Conservation (phyloP, 345 rosid species). For the Gossypium rotundifolium region DNA sequence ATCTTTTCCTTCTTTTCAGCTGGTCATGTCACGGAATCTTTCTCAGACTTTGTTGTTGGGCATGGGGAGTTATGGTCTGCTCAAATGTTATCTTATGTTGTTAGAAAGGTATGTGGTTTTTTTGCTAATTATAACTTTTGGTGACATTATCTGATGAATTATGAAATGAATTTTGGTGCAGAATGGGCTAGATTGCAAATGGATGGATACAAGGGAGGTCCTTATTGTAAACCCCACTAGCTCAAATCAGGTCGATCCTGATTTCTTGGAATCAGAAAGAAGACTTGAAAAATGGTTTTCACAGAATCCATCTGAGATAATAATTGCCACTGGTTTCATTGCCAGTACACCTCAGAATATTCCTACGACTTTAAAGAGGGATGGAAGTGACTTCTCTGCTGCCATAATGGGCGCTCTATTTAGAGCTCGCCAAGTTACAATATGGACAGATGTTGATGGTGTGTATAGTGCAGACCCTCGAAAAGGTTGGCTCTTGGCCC, state of each 20-base stretch:
- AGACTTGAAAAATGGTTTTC: conserved; percentile 86
- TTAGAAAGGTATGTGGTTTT: conserved; percentile 58
- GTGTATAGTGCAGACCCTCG: conserved; percentile 98
- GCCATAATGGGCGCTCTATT: conserved; percentile 91
- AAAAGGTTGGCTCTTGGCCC: conserved; percentile 53
- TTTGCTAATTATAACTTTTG: background rate
- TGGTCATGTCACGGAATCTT: conserved; percentile 93
- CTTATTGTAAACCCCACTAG: conserved; percentile 84
- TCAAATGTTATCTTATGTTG: conserved; percentile 69
- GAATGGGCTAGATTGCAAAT: conserved; percentile 71
- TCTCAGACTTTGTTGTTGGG: conserved; percentile 92
- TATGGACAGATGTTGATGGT: conserved; percentile 99
- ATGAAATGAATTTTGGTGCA: conserved; percentile 24
- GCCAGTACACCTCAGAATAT: conserved; percentile 93
- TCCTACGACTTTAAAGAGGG: conserved; percentile 97
- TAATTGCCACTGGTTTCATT: conserved; percentile 94
- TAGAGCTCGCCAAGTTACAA: conserved; percentile 79
- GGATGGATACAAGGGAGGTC: conserved; percentile 99
- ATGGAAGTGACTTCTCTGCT: conserved; percentile 99
- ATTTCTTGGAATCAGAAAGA: conserved; percentile 63
- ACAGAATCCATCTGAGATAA: conserved; percentile 46
- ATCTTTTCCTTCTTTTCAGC: conserved; percentile 40
- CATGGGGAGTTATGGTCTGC: conserved; percentile 99
- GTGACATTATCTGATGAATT: conserved; percentile 3
- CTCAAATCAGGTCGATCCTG: conserved; percentile 95